phyloP scores from a whole-genome alignment of 2,329 filamentous ascomycete species.

The Aspergillus hiratsukae region DNA sequence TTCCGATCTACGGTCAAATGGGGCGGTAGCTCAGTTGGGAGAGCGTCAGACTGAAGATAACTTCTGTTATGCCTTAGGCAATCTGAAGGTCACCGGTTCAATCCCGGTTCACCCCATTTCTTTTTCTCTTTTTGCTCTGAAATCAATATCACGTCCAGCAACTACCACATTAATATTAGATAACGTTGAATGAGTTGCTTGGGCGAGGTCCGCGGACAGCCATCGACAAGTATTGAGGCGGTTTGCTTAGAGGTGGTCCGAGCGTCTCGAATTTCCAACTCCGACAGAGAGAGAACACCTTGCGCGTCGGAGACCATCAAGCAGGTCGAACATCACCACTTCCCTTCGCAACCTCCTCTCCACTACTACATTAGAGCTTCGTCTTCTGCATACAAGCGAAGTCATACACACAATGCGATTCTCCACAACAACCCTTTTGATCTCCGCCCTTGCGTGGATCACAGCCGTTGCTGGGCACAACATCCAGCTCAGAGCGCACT shows the following conservation, averaged over 20 bases:
- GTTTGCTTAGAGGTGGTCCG: constrained; percentile 27
- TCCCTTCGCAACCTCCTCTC: constrained; percentile 4
- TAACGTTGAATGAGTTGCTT: background rate
- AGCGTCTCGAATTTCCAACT: constrained; percentile 28
- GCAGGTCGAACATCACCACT: constrained; percentile 9
- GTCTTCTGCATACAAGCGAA: background rate
- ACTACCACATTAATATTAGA: background rate
- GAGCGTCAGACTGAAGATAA: too few species aligned
- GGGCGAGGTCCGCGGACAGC: background rate
- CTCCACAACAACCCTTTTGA: constrained; percentile 35
- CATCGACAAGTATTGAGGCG: background rate
- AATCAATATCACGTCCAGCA: too few species aligned
- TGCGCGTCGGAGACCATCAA: constrained; percentile 23
- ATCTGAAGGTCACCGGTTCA: too few species aligned
- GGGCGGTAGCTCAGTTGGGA: too few species aligned
- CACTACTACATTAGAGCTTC: background rate
- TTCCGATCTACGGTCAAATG: too few species aligned
- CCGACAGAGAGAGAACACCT: constrained; percentile 25
- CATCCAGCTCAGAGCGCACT: constrained; percentile 89
- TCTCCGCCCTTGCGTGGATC: constrained; percentile 53
- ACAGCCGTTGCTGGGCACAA: constrained; percentile 76
- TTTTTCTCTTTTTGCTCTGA: too few species aligned
- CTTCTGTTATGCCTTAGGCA: too few species aligned
- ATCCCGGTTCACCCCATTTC: too few species aligned
- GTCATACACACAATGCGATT: constrained; percentile 36